These are phyloP conservation scores for Cystofilobasidium bisporidii DNA, from an alignment of 768 basidiomycete genomes.

Conservation along the genomic window DNA sequence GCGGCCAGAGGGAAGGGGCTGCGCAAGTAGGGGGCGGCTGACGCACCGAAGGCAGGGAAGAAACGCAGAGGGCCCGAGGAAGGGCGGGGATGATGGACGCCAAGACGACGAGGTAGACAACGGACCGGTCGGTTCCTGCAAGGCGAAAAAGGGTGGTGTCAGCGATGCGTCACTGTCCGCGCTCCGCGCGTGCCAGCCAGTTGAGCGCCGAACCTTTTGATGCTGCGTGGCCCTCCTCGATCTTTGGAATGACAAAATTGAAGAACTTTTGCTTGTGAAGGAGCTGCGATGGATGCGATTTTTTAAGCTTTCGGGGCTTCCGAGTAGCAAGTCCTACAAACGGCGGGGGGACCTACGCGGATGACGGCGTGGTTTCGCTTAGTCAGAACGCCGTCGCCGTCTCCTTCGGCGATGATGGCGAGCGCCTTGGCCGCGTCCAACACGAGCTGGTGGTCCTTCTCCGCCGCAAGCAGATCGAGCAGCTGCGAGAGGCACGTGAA, in stretches of 20 bases:
- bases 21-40: too few species aligned
- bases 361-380: constrained; percentile 70
- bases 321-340: too few species aligned
- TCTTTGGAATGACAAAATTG: constrained; percentile 57
- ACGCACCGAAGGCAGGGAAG: constrained; percentile 54
- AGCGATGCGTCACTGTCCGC: too few species aligned
- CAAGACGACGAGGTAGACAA: constrained; percentile 69
- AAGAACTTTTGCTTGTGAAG: constrained; percentile 54
- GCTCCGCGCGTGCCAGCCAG: too few species aligned
- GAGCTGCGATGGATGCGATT: too few species aligned
- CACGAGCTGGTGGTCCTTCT: constrained; percentile 47
- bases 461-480: constrained; percentile 56
- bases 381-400: constrained; percentile 55
- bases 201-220: constrained; percentile 46
- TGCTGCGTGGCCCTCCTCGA: constrained; percentile 59
- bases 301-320: too few species aligned
- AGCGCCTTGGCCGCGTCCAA: constrained; percentile 68
- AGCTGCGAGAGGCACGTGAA: constrained; percentile 53
- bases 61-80: constrained; percentile 62
- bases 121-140: constrained; percentile 42
- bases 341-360: too few species aligned
- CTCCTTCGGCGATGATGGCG: constrained; percentile 52
- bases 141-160: background rate
- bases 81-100: constrained; percentile 68
- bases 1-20: too few species aligned